Evolutionary conservation across 495 filamentous ascomycete genomes (phyloP).

Genomic region (Penicillium simplicissimum): DNA sequence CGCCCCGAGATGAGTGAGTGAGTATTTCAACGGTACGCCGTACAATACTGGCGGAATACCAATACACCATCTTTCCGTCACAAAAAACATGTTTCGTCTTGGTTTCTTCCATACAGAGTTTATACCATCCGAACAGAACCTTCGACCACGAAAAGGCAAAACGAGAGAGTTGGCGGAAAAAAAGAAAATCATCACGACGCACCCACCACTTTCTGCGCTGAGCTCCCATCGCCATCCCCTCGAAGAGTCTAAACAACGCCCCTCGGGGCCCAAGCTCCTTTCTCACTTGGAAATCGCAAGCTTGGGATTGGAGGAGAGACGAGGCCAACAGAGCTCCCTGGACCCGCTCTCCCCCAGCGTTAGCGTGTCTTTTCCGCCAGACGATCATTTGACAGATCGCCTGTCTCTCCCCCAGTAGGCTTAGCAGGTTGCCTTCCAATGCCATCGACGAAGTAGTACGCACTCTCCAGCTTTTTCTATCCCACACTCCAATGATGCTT

Average conservation of each 20-base stretch:
- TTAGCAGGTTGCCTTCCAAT: neutral
- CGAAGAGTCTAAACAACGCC: slow-evolving; percentile 7
- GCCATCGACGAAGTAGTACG: neutral
- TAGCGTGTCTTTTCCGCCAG: neutral
- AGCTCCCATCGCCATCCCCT: neutral
- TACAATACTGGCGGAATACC: slow-evolving; percentile 11
- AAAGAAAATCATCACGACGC: neutral
- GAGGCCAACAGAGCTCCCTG: neutral
- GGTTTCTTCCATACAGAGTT: neutral
- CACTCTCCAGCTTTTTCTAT: neutral
- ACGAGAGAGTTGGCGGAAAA: neutral
- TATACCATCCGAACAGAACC: neutral
- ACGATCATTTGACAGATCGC: slow-evolving; percentile 18
- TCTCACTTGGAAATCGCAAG: slow-evolving; percentile 12
- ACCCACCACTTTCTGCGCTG: slow-evolving; percentile 12
- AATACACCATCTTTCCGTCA: neutral
- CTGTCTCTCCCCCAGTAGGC: neutral
- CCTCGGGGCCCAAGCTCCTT: slow-evolving; percentile 24
- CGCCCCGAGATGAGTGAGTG: slow-evolving; percentile 20
- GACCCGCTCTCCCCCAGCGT: neutral
- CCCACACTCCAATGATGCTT: neutral
- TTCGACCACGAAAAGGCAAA: neutral
- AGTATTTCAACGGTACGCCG: slow-evolving; percentile 16
- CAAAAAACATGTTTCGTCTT: neutral
- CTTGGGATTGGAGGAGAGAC: slow-evolving; percentile 14